Base-by-base conservation (phyloP, 371 early-diverging fungal genomes). In the Syncephalastrum racemosum region DNA sequence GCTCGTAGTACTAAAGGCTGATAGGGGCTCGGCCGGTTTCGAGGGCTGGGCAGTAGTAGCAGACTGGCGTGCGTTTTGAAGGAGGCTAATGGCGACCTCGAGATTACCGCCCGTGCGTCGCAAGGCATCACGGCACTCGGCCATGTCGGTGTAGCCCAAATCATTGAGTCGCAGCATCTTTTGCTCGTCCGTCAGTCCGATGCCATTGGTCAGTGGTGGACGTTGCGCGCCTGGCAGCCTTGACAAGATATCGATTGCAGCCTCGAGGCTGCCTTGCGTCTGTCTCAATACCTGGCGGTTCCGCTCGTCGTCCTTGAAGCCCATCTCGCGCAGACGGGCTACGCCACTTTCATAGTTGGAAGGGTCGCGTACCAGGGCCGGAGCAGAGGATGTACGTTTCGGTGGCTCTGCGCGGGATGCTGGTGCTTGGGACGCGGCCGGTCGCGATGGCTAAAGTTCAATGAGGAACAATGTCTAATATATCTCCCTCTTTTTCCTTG, bases 251-350 rank as follows among this genome's bases (percentile, higher is more conserved):
- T 89, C 90, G 23, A 93, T 75, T 7, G 94, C 88, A 12, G 76
- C 72, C 18, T 87, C 84, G 10, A 95, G 58, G 46, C 83, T 83
- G 24, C 94, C 94, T 24, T 85, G 80, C n/a, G 89, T 83, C 43
- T 80, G 75, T n/a, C 71, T 64, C 40, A 90, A 73, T 4, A 87
- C 86, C 53, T 77, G 79, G 12, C 70, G 70, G 56, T 84, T 90
- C 55, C 71, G 77, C 12, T 69, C 63, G 1, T 80, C 80, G 54
- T 89, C 83, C 24, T 68, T 77, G 54, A 88, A 95, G 19, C 95
- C 95, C 90, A 95, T 86, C 27, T 89, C 86, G 16, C 74, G 79
- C 50, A 90, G 61, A 31, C 64, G 51, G 6, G 53, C 56, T 24
- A 67, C 24, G 20, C 39, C 54, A 0, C 45, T 22, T 13, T 48